Evolutionary conservation across 2,329 filamentous ascomycete species (phyloP).

Genomic region (Cadophora malorum): DNA sequence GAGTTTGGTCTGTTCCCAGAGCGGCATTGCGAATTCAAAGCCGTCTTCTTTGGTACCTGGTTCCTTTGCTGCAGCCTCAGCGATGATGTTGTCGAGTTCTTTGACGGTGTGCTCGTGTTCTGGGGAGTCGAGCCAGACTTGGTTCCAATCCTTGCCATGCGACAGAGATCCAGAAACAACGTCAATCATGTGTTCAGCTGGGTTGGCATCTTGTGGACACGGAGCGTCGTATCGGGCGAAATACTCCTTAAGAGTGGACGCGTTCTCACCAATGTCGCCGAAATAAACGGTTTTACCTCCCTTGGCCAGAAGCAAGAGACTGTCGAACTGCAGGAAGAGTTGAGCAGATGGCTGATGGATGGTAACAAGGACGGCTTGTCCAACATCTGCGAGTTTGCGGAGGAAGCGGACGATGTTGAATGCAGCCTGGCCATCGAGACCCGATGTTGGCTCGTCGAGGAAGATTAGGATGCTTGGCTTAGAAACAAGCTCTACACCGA

Average conservation of each 20-base stretch:
- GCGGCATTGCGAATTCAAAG: constrained; percentile 58
- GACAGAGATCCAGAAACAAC: constrained; percentile 54
- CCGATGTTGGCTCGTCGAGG: constrained; percentile 66
- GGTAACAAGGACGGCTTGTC: constrained; percentile 61
- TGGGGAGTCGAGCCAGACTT: constrained; percentile 68
- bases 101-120: constrained; percentile 59
- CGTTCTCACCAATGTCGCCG: constrained; percentile 68
- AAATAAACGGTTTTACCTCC: constrained; percentile 75
- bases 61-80: constrained; percentile 50
- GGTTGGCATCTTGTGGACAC: constrained; percentile 50
- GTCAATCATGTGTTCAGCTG: constrained; percentile 54
- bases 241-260: constrained; percentile 62
- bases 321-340: constrained; percentile 63
- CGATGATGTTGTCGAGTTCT: constrained; percentile 65
- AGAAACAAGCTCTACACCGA: constrained; percentile 64
- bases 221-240: constrained; percentile 61
- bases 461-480: constrained; percentile 66
- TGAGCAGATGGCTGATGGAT: constrained; percentile 62
- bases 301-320: constrained; percentile 66
- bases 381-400: constrained; percentile 62
- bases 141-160: constrained; percentile 68
- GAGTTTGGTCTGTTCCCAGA: constrained; percentile 57
- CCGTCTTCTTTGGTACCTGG: constrained; percentile 49
- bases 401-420: constrained; percentile 69
- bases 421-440: constrained; percentile 67